A percentile compares a stretch with the other conserved stretches of the same genome.
These are phyloP conservation scores for Arabidopsis arenosa DNA, from an alignment of 345 rosid species.

Conservation along the genomic window DNA sequence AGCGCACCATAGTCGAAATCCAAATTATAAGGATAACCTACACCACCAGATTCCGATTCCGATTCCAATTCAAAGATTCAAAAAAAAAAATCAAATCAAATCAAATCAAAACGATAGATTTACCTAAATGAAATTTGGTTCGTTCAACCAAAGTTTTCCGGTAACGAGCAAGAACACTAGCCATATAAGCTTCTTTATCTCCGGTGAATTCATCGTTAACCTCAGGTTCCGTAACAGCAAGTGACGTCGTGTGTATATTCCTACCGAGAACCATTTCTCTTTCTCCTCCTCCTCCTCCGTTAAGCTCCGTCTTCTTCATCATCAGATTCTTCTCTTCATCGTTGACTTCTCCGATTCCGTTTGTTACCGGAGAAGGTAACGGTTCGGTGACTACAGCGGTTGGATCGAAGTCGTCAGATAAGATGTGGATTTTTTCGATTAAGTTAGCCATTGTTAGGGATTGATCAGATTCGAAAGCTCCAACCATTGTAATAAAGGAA, in stretches of 20 bases:
- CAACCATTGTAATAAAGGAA: slow-evolving; percentile 40
- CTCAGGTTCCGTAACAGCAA: slow-evolving; percentile 89
- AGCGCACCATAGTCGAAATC: slow-evolving; percentile 98
- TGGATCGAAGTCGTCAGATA: slow-evolving; percentile 55
- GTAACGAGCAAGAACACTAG: slow-evolving; percentile 88
- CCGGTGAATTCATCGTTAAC: slow-evolving; percentile 87
- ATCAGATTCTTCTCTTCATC: neutral
- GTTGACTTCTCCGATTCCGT: neutral
- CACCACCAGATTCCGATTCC: slow-evolving; percentile 6
- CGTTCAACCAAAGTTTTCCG: slow-evolving; percentile 75
- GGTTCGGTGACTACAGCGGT: slow-evolving; percentile 52
- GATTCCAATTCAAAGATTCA: neutral
- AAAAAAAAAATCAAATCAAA: neutral
- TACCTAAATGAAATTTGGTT: slow-evolving; percentile 85
- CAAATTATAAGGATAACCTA: slow-evolving; percentile 96
- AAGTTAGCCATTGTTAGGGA: neutral
- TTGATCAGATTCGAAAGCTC: slow-evolving; percentile 42
- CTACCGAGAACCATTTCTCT: slow-evolving; percentile 82
- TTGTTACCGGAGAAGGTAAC: slow-evolving; percentile 50
- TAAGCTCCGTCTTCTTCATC: no score
- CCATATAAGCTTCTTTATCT: slow-evolving; percentile 94
- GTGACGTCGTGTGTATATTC: slow-evolving; percentile 82
- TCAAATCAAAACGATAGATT: neutral
- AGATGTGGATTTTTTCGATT: slow-evolving; percentile 40
- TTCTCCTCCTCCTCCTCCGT: slow-evolving; percentile 34